Evolutionary conservation across 768 basidiomycete species (phyloP), one percentile per base, ranked within the genome.

Genomic region (Asterophora lycoperdoides): DNA sequence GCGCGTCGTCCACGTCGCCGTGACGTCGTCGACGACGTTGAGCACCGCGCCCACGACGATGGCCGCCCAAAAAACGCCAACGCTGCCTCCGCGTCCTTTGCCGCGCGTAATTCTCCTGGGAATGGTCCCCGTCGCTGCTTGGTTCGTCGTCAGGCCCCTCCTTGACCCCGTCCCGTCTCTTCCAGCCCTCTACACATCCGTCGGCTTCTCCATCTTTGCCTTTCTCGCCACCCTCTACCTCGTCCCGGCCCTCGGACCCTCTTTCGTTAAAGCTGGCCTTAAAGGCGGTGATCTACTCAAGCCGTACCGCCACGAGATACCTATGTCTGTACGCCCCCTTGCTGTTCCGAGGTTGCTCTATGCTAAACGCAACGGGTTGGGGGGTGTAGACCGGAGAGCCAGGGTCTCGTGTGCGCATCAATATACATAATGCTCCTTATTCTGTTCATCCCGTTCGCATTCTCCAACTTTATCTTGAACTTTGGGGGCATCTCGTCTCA

Each of bases 391-490:
- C 94, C 96, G 36, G 96, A 99, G 71, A 92, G 91, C 56, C 80
- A 87, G 59, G 95, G 95, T 10, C 82, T 97, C 50, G 85, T 96
- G 41, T 90, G 86, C 60, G 93, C 95, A 1, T 79, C 84, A 2
- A 76, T 94, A 47, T 98, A 98, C 63, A 86, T 96, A 49, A 76
- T 90, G 35, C 69, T 86, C 35, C 70, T 99, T 54, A 89, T 92
- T 49, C 73, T 96, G 4, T 99, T 98, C 60, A 95, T 96, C 49
- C 95, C 95, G 0, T 94, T 97, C 61, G 89, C 92, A 0, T 99
- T 96, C 67, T 89, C 92, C 39, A 77, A 86, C 52, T 73, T 82
- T 2, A 76, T 88, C 37, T 63, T 75, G 26, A 75, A 68, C 46
- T 73, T 76, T 28, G 65, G 73, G 19, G 61, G 68, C 62, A 62